Conservation (phyloP, 257 asterid species). For the Solanum phureja region DNA sequence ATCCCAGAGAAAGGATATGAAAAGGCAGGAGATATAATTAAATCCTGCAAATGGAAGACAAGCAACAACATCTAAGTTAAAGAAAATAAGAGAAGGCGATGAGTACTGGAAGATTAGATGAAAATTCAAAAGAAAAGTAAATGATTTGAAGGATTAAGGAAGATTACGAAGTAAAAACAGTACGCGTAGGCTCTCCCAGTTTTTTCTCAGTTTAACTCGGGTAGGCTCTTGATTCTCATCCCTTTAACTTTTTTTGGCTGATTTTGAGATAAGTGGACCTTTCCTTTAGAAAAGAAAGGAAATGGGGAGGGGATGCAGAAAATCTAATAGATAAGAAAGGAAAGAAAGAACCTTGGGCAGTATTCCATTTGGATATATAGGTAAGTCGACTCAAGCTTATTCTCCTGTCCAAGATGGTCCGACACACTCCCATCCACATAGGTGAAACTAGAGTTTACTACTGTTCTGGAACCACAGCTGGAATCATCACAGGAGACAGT, state of each 20-base stretch:
- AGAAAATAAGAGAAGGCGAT: background rate
- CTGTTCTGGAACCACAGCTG: constrained; percentile 50
- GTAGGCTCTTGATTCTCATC: background rate
- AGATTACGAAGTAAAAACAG: background rate
- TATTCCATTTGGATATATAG: constrained; percentile 97
- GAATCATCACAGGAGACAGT: constrained; percentile 41
- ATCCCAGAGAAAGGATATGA: background rate
- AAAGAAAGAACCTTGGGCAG: constrained; percentile 72
- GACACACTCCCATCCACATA: constrained; percentile 47
- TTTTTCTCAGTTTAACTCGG: background rate
- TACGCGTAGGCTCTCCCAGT: background rate
- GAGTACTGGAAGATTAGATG: background rate
- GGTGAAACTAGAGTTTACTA: constrained; percentile 64
- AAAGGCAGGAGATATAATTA: background rate
- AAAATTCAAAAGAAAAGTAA: background rate
- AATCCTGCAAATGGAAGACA: background rate
- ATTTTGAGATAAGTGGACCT: background rate
- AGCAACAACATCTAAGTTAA: background rate
- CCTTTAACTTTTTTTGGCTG: background rate
- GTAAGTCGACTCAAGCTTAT: constrained; percentile 66
- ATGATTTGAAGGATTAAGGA: background rate
- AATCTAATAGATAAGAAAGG: background rate
- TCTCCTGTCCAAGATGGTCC: constrained; percentile 42
- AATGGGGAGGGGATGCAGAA: background rate
- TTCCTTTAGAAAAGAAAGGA: background rate